Evolutionary conservation across 139 green algal species (phyloP).

Genomic region (Chlamydomonas asymmetrica): DNA sequence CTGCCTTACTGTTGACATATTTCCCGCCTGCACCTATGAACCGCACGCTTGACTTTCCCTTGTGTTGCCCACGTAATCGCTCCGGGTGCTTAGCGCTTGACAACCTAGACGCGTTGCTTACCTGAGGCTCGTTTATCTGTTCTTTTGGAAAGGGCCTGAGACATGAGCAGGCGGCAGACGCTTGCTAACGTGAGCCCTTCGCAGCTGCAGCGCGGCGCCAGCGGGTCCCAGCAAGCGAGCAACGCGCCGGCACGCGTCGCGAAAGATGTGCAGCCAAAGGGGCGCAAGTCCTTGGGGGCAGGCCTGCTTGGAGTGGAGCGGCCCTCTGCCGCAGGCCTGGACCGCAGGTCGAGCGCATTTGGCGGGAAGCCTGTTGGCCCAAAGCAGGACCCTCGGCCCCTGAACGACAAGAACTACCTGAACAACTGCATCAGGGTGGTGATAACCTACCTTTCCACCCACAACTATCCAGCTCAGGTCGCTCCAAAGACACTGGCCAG

Average conservation of each 20-base stretch:
- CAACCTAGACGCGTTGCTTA: no score
- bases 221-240: constrained; percentile 44
- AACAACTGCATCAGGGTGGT: constrained; percentile 70
- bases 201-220: constrained; percentile 45
- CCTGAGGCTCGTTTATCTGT: no score
- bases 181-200: constrained; percentile 64
- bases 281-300: constrained; percentile 49
- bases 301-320: not conserved
- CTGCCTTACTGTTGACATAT: no score
- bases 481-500: constrained; percentile 78
- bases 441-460: constrained; percentile 80
- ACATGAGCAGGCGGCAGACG: constrained; percentile 75
- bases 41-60: no score
- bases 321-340: not conserved
- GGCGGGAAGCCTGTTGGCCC: constrained; percentile 51
- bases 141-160: no score
- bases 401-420: constrained; percentile 78
- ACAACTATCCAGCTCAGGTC: constrained; percentile 81
- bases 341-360: constrained; percentile 57
- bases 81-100: no score
- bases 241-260: constrained; percentile 6
- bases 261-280: constrained; percentile 29
- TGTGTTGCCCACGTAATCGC: no score
- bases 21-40: no score
- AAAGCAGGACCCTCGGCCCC: constrained; percentile 74